Evolutionary conservation across 116 monocot species (phyloP), one percentile per base, ranked within the genome.

Genomic region (Papilionanthe hybrid): DNA sequence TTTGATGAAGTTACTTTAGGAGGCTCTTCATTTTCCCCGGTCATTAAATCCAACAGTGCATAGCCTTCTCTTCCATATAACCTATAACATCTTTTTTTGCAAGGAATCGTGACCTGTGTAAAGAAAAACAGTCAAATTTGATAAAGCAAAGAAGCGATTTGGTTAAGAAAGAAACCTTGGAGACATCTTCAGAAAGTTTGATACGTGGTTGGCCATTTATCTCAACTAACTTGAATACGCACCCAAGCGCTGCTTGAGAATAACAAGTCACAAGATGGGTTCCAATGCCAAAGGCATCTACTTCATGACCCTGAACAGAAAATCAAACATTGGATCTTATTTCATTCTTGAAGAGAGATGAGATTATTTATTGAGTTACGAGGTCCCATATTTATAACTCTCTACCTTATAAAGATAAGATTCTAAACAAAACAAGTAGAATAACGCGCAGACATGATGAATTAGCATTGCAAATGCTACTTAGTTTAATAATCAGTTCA

Each of bases 141-240:
- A 5, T 3, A 20, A 48, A 47, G 15, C 17, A 15, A 49, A 49
- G 50, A 49, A 69, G 75, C 17, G 44, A 48, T 44, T 66, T 44
- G 42, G 25, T 1, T 41, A 45, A 5, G 5, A n/a, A 76, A 49
- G 78, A 44, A 15, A 98, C 97, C 94, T 98, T 98, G 7, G 94
- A 71, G n/a, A 94, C 86, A 81, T 98, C 94, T 86, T 98, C 97
- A 43, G 97, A 97, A 65, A 98, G 97, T 82, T 98, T 98, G 12
- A 98, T 98, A 30, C 97, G 91, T 67, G 97, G 97, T 80, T 92
- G 92, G 68, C 86, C 85, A 67, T 98, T 98, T 82, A 98, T 98
- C 80, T 94, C 97, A 72, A 98, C 97, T 42, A 98, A 85, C 84
- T 98, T 98, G 79, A 94, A 98, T 66, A 98, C 97, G 81, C 94